Evolutionary conservation across 805 yeast genomes (phyloP).

Genomic region (Candida fluviatilis): DNA sequence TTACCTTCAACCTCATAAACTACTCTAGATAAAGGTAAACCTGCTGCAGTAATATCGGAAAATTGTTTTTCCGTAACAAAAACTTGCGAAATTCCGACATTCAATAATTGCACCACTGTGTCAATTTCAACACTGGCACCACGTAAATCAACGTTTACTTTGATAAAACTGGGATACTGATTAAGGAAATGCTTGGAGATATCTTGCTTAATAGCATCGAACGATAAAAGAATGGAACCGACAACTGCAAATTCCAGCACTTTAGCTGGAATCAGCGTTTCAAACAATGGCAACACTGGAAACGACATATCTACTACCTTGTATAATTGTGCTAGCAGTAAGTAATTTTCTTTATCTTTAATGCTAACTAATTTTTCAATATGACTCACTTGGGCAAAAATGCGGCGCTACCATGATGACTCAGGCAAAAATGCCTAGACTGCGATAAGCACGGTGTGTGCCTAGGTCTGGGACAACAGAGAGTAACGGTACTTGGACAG

Average conservation of each 20-base stretch:
- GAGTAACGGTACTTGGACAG: no score
- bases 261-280: slow-evolving; percentile 11
- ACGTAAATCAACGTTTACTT: slow-evolving; percentile 29
- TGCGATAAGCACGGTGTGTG: no score
- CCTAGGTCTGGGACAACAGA: no score
- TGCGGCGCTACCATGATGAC: not conserved
- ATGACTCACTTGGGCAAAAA: not conserved
- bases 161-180: slow-evolving; percentile 25
- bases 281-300: slow-evolving; percentile 35
- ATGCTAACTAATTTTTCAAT: no score
- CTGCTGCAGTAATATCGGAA: slow-evolving; percentile 32
- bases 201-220: slow-evolving; percentile 14
- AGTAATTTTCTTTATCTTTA: no score
- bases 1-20: slow-evolving; percentile 20
- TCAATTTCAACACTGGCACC: slow-evolving; percentile 34
- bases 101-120: slow-evolving; percentile 47
- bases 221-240: slow-evolving; percentile 32
- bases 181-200: slow-evolving; percentile 28
- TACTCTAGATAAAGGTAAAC: slow-evolving; percentile 51
- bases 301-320: slow-evolving; percentile 36
- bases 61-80: slow-evolving; percentile 32
- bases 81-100: slow-evolving; percentile 53
- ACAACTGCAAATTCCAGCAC: slow-evolving; percentile 24
- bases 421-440: not conserved
- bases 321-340: no score